Base-by-base conservation (phyloP, 805 yeast species). In the Scheffersomyces amazonensis region DNA sequence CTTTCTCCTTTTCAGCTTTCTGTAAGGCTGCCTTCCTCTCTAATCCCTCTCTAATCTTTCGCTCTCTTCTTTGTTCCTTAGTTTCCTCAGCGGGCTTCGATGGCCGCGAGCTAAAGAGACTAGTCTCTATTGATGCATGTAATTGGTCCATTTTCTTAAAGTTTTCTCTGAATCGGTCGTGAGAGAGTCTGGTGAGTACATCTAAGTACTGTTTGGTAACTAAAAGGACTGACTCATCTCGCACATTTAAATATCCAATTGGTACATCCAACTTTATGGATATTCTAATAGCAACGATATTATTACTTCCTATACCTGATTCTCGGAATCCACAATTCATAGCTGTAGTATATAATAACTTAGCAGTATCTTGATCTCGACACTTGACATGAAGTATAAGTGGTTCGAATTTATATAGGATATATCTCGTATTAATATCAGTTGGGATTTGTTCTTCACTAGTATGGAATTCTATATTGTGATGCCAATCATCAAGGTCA, bases 251-350 rank as follows among this genome's bases (percentile, higher is more conserved):
- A 48, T 62, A 76, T 0, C 90, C 96, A 22, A 87, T 75, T 1
- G 96, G 96, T 0, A 81, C 69, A 54, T 88, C 96, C 17, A 88
- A 57, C 44, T 78, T 77, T 40, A 88, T 80, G 4, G 87, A 80
- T 1, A 79, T 83, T 46, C 96, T 68, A 15, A 88, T 75, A 0
- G 89, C 96, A 5, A 88, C 95, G 10, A 83, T 69, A 48, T 79
- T 76, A 50, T 87, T 86, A 21, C 81, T 71, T 6, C 95, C 95
- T 32, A 88, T 86, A 1, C 96, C 96, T 21, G 87, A 75, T 58
- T 88, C 96, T 51, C 96, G 71, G 52, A 83, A 88, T 2, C 96
- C 96, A 61, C 93, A 83, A 2, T 75, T 73, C 87, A 87, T 82
- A 0, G 95, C 95, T 1, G 76, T 61, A 25, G 80, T 76, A 46